A percentile compares a stretch with the other conserved stretches of the same genome.
phyloP scores from a whole-genome alignment of 176 grass and related monocot genomes.

The Canna indica region DNA sequence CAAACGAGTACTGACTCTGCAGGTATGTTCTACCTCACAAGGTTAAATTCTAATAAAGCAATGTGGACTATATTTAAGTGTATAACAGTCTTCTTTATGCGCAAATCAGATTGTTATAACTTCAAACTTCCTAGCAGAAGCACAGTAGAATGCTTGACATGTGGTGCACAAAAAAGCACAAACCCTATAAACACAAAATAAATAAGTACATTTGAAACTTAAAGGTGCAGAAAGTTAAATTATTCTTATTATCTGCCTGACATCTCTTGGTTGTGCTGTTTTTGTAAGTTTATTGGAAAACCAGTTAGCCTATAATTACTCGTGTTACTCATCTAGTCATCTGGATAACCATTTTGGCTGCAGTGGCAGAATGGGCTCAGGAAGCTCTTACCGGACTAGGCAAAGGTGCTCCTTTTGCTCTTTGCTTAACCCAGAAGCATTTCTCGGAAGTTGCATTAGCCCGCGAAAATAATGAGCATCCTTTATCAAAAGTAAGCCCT shows the following conservation, averaged over 20 bases:
- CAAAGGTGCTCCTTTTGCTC: slow-evolving; percentile 96
- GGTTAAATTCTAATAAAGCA: background rate
- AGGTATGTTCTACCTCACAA: slow-evolving; percentile 30
- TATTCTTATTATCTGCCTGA: background rate
- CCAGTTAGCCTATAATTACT: background rate
- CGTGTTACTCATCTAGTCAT: too few relatives aligned
- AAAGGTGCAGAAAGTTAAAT: background rate
- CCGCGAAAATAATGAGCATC: slow-evolving; percentile 39
- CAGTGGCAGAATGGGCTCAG: slow-evolving; percentile 77
- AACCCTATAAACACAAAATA: background rate
- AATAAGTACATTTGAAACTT: background rate
- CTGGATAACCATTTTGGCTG: slow-evolving; percentile 12
- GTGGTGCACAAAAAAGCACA: background rate
- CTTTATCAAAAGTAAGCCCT: slow-evolving; percentile 59
- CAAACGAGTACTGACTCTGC: slow-evolving; percentile 48
- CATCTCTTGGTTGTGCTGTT: background rate
- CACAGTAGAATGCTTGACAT: background rate
- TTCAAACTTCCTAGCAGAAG: background rate
- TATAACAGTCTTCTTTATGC: too few relatives aligned
- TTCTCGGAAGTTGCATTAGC: slow-evolving; percentile 75
- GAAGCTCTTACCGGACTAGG: slow-evolving; percentile 71
- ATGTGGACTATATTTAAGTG: too few relatives aligned
- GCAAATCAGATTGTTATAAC: background rate
- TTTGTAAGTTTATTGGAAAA: background rate
- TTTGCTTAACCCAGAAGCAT: slow-evolving; percentile 80